Evolutionary conservation across 1,284 basidiomycete species (phyloP), one percentile per base, ranked within the genome.

Genomic region (Agroathelia rolfsii): DNA sequence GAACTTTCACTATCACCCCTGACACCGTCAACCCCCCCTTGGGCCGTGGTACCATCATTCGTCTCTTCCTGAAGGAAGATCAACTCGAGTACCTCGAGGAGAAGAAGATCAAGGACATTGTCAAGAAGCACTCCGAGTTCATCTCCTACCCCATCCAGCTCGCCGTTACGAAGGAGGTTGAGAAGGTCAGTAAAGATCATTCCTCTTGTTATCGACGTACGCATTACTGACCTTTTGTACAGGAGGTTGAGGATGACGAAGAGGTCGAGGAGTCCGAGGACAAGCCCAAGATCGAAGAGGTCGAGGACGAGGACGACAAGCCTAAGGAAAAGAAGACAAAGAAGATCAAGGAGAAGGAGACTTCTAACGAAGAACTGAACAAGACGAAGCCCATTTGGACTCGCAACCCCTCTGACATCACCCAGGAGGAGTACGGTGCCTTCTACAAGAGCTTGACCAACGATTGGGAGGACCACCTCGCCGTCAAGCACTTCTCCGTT

Each of bases 71-170:
- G 60, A 98, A 98, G 76, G 95, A 98, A 59, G 94, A 99, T 62
- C 92, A 96, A 66, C 78, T 86, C 46, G 95, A 98, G 64, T 98
- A 97, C 69, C 77, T 97, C 38, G 94, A 98, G 70, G 95, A 98
- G 76, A 96, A 96, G 76, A 81, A 80, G 61, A 92, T 98, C 76
- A 94, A 94, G 71, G 95, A 98, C 51, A 90, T 95, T 47, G 94
- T 99, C 61, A 98, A 98, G 80, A 98, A 98, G 76, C 95, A 99
- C 77, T 98, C 95, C 54, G 94, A 98, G 69, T 98, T 98, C 72
- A 99, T 98, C 68, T 97, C 94, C 30, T 98, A 98, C 72, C 95
- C 94, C 46, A 99, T 98, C 55, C 93, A 98, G 62, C 78, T 99
- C 47, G 89, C 89, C 35, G 92, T 96, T 45, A 92, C 89, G 58